Conservation (phyloP, 495 filamentous ascomycete species). For the Beverwykella pulmonaria region DNA sequence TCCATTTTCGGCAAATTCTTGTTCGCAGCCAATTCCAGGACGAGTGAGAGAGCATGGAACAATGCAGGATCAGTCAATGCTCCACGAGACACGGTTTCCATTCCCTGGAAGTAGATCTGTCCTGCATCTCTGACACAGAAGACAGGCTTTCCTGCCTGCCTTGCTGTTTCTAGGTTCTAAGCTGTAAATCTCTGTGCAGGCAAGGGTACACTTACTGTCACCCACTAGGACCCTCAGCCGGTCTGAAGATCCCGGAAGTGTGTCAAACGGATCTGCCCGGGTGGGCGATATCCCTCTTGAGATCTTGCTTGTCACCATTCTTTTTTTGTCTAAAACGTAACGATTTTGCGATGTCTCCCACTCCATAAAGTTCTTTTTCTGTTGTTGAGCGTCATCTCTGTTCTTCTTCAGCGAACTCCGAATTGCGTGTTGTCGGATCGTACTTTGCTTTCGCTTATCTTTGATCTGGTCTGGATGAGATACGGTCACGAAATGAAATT, state of each 20-base stretch:
- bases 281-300: neutral
- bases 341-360: neutral
- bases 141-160: constrained; percentile 4
- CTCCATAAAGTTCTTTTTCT: neutral
- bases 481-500: constrained; percentile 12
- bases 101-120: constrained; percentile 10
- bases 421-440: constrained; percentile 3
- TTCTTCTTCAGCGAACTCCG: constrained; percentile 1
- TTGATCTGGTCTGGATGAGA: constrained; percentile 14
- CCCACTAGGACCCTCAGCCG: constrained; percentile 4
- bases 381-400: neutral
- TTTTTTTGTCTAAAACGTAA: neutral
- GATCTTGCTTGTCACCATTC: neutral
- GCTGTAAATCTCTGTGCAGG: neutral
- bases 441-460: neutral
- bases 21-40: constrained; percentile 7
- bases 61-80: constrained; percentile 18
- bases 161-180: neutral
- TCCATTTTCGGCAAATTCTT: constrained; percentile 2
- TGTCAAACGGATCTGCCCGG: constrained; percentile 12
- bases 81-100: constrained; percentile 16
- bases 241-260: constrained; percentile 4
- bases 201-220: constrained; percentile 5
- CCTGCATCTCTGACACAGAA: constrained; percentile 10
- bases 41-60: constrained; percentile 23